Base-by-base conservation (phyloP, 176 grass and related monocot species). In the Stipa capillata region DNA sequence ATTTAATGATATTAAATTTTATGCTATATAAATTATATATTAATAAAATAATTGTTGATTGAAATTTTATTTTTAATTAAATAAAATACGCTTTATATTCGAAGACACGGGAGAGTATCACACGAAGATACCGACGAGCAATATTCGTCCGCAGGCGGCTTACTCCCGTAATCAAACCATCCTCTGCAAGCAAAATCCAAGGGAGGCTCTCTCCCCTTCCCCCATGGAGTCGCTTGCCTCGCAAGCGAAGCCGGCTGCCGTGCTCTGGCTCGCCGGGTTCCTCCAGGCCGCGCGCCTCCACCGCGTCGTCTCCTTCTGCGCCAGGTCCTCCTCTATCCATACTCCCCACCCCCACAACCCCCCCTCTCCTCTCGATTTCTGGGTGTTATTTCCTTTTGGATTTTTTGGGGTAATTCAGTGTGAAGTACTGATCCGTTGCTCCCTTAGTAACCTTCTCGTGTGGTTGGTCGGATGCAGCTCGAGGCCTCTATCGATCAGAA, bases 211-310 rank as follows among this genome's bases (percentile, higher is more conserved):
- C 24, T 59, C 41, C 75, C n/a, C n/a, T 69, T 21, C 79, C 24
- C 29, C n/a, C 48, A 86, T 89, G 91, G 85, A 45, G 83, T 90
- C 81, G 83, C 58, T 94, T 83, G 85, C 88, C 75, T 78, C 64
- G 79, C 85, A 89, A 72, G 90, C 85, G 53, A 89, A 82, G 85
- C 83, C 87, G 39, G 84, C 72, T 1, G 77, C 39, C 49, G 83
- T 92, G 56, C 90, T 94, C 20, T 98, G 95, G 95, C 39, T 98
- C 17, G 87, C 95, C 48, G 92, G 90, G 21, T 94, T 98, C 77
- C 83, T 85, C 82, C 89, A 98, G 81, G 95, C 95, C 13, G 91
- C 87, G 52, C 91, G 83, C 68, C 87, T 98, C 32, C 85, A 92
- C 32, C 81, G 92, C 33, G 92, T 88, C 40, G 57, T 89, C 79